phyloP scores from a whole-genome alignment of 2,329 filamentous ascomycete genomes.

The Magnaporthiopsis incrustans region DNA sequence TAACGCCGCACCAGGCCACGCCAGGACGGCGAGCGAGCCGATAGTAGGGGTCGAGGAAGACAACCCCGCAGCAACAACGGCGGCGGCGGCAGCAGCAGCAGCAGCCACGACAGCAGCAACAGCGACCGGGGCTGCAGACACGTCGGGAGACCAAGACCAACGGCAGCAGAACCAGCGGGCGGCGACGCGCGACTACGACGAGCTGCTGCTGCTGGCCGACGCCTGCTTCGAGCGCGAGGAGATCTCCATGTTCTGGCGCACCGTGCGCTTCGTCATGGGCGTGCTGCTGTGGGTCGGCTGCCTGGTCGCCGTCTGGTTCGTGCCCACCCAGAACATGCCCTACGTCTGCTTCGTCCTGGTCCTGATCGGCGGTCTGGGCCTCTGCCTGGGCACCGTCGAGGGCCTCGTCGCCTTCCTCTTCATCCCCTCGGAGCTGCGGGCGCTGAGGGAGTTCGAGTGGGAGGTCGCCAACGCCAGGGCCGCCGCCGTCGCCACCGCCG shows the following conservation, averaged over 20 bases:
- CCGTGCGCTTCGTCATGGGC: slow-evolving; percentile 64
- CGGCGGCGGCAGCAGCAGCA: too few relatives aligned
- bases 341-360: slow-evolving; percentile 76
- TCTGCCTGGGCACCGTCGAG: slow-evolving; percentile 71
- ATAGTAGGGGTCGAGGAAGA: background rate
- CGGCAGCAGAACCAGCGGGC: slow-evolving; percentile 2
- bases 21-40: background rate
- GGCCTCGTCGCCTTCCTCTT: slow-evolving; percentile 84
- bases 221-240: slow-evolving; percentile 64
- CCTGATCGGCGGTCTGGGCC: slow-evolving; percentile 67
- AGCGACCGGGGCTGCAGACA: background rate
- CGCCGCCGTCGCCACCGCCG: slow-evolving; percentile 22
- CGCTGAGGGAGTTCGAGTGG: slow-evolving; percentile 87
- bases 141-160: background rate
- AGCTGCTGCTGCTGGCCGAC: slow-evolving; percentile 63
- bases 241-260: slow-evolving; percentile 62
- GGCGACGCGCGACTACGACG: slow-evolving; percentile 36
- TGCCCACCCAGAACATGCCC: slow-evolving; percentile 48
- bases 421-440: slow-evolving; percentile 72
- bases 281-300: slow-evolving; percentile 63
- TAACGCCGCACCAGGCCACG: slow-evolving; percentile 8
- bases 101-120: too few relatives aligned
- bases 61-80: too few relatives aligned
- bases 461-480: slow-evolving; percentile 67
- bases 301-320: slow-evolving; percentile 77